These are phyloP conservation scores for Pugionium cornutum DNA, from an alignment of 345 rosid genomes.

Conservation along the genomic window DNA sequence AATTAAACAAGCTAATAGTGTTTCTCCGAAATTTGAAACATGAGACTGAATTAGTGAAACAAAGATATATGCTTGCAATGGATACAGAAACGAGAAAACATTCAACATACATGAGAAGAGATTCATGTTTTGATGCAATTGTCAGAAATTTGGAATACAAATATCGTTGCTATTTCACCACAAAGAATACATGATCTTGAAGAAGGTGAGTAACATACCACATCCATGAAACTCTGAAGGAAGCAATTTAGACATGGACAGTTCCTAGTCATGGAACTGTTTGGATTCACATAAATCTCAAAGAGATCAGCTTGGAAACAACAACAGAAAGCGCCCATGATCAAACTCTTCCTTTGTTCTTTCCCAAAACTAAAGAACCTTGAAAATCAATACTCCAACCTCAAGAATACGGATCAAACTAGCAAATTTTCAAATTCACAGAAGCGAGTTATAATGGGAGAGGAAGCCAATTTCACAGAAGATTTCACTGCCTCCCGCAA, in stretches of 20 bases:
- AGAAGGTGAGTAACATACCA: constrained; percentile 52
- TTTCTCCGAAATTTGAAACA: background rate
- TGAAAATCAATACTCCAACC: constrained; percentile 25
- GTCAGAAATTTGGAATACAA: background rate
- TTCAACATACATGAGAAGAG: constrained; percentile 1
- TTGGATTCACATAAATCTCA: constrained; percentile 73
- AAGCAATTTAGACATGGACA: constrained; percentile 77
- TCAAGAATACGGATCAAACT: constrained; percentile 11
- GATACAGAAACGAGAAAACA: background rate
- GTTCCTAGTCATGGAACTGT: constrained; percentile 64
- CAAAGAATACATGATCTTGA: background rate
- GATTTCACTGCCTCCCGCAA: constrained; percentile 30
- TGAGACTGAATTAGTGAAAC: background rate
- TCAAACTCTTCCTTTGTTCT: constrained; percentile 23
- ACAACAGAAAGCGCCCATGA: constrained; percentile 89
- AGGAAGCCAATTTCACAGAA: constrained; percentile 36
- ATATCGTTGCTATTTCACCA: background rate
- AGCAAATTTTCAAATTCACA: constrained; percentile 12
- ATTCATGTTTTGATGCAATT: background rate
- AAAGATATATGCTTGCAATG: constrained; percentile 10
- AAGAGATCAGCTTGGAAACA: constrained; percentile 66
- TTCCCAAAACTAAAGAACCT: constrained; percentile 3
- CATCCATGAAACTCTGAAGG: constrained; percentile 59
- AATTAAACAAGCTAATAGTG: too few species aligned
- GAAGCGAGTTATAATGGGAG: constrained; percentile 27